A percentile compares a stretch with the other conserved stretches of the same genome.
Conservation (phyloP, 2,329 filamentous ascomycete genomes). For the Gremmenia infestans region DNA sequence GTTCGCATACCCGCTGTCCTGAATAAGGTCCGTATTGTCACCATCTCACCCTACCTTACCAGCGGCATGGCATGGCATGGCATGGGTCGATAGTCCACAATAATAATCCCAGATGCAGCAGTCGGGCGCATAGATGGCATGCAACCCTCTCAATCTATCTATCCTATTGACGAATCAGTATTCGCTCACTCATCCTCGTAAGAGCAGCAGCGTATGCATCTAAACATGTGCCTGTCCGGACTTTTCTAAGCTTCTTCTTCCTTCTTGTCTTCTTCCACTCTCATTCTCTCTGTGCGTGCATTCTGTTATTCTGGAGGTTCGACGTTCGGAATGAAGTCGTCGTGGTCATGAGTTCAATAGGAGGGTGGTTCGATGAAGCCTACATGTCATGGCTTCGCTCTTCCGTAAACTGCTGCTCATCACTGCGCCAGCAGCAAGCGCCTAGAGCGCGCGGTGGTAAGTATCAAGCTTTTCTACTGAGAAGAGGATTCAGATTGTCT, state of each 20-base stretch:
- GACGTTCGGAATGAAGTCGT: slow-evolving; percentile 25
- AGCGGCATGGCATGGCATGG: not conserved
- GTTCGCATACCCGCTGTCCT: slow-evolving; percentile 16
- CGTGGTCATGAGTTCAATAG: slow-evolving; percentile 29
- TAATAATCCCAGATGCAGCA: not conserved
- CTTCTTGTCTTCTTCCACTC: not conserved
- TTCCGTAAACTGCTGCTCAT: slow-evolving; percentile 26
- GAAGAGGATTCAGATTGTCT: slow-evolving; percentile 6
- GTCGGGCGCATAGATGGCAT: slow-evolving; percentile 13
- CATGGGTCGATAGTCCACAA: not conserved
- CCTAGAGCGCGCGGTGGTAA: slow-evolving; percentile 22
- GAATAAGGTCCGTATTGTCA: slow-evolving; percentile 5
- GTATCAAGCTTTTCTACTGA: slow-evolving; percentile 9
- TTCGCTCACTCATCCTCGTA: not conserved
- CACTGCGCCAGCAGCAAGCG: slow-evolving; percentile 13
- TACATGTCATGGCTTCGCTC: slow-evolving; percentile 27
- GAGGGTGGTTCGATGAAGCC: slow-evolving; percentile 30
- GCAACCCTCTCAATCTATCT: slow-evolving; percentile 11
- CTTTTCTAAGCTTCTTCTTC: slow-evolving; percentile 4
- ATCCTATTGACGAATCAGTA: slow-evolving; percentile 11
- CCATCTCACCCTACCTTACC: not conserved
- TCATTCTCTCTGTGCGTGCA: slow-evolving; percentile 1
- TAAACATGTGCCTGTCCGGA: not conserved
- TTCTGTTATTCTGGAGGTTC: slow-evolving; percentile 2
- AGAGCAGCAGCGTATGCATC: not conserved